Evolutionary conservation across 202 grass and related monocot genomes (phyloP).

Genomic region (Alloteropsis angusta): DNA sequence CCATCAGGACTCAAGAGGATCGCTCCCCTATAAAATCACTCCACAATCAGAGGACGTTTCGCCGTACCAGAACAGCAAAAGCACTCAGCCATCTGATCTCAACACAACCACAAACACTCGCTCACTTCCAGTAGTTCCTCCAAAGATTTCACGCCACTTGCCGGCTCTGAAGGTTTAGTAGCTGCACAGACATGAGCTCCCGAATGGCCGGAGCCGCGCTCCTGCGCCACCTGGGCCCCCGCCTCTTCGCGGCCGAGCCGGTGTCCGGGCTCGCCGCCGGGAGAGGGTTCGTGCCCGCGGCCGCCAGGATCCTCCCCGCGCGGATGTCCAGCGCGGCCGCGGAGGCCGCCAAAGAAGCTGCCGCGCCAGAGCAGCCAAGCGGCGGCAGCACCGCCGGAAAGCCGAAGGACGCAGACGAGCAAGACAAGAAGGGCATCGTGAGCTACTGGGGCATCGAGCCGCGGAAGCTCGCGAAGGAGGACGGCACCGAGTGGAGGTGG

Average conservation of each 20-base stretch:
- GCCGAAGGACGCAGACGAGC: not conserved
- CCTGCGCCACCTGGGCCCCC: slow-evolving; percentile 28
- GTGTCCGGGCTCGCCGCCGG: not conserved
- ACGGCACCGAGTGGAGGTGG: slow-evolving; percentile 90
- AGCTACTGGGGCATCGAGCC: slow-evolving; percentile 81
- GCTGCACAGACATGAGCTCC: slow-evolving; percentile 31
- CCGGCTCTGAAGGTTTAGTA: not conserved
- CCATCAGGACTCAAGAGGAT: not conserved
- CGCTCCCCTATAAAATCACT: not conserved
- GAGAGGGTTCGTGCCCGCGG: slow-evolving; percentile 13
- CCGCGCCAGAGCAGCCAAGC: not conserved
- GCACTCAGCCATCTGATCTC: not conserved
- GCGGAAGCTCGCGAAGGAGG: slow-evolving; percentile 46
- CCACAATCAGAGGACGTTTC: not conserved
- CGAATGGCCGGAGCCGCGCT: slow-evolving; percentile 35
- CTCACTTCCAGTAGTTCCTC: not conserved
- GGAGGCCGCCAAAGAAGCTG: slow-evolving; percentile 7
- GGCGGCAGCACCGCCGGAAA: not conserved
- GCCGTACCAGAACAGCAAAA: not conserved
- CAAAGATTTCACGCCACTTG: not conserved
- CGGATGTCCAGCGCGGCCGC: slow-evolving; percentile 31
- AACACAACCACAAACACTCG: not conserved
- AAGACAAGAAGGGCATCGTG: slow-evolving; percentile 41
- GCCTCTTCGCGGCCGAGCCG: slow-evolving; percentile 17
- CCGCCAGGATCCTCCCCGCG: not conserved